These are phyloP conservation scores for Marasmius tenuissimus DNA, from an alignment of 1,284 basidiomycete genomes.

Conservation along the genomic window DNA sequence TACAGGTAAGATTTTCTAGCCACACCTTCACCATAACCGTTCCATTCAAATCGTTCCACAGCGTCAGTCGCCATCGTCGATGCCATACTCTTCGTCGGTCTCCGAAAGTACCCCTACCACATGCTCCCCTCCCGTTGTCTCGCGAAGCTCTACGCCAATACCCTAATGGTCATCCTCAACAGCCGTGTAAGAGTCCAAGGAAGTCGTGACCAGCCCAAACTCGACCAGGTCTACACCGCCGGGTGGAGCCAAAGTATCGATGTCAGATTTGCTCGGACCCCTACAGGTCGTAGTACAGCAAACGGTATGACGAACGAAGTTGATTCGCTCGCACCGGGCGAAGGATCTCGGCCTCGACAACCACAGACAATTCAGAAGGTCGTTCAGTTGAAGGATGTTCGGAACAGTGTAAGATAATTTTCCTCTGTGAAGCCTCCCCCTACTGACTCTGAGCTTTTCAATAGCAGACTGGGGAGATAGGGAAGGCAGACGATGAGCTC, in stretches of 20 bases:
- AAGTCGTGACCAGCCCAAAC: background rate
- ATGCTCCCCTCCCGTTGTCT: constrained; percentile 2
- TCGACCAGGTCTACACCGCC: background rate
- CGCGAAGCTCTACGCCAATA: constrained; percentile 5
- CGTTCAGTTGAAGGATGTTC: too few relatives aligned
- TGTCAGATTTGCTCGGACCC: background rate
- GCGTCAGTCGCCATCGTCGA: background rate
- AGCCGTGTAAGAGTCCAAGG: background rate
- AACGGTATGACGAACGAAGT: background rate
- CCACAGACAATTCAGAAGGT: too few relatives aligned
- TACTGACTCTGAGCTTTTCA: too few relatives aligned
- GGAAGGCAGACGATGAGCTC: too few relatives aligned
- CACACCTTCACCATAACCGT: background rate
- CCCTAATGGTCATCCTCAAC: constrained; percentile 4
- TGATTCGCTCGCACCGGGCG: background rate
- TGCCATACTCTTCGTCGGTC: background rate
- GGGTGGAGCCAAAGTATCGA: background rate
- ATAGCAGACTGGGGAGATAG: too few relatives aligned
- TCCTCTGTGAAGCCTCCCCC: too few relatives aligned
- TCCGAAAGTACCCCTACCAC: constrained; percentile 5
- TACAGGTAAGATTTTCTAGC: background rate
- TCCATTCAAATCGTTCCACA: background rate
- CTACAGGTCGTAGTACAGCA: background rate
- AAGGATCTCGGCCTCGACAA: background rate
- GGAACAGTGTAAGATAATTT: too few relatives aligned